Evolutionary conservation across 768 basidiomycete genomes (phyloP).

Genomic region (Lentinula detonsa): DNA sequence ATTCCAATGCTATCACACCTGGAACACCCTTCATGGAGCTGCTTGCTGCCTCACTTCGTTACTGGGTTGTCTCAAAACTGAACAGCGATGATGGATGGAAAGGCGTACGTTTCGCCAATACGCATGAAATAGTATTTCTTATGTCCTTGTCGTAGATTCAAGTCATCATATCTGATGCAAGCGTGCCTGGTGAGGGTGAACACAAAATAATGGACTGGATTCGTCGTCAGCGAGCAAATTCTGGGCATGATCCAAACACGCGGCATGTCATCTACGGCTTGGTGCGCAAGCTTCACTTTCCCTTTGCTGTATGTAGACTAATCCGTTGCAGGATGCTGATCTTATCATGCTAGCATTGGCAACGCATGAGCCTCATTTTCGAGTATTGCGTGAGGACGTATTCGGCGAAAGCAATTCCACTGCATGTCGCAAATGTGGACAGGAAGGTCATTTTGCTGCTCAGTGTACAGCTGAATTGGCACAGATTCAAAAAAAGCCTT

Average conservation of each 20-base stretch:
- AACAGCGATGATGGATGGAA: conserved; percentile 97
- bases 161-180: conserved; percentile 94
- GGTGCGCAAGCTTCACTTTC: conserved; percentile 36
- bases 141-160: conserved; percentile 55
- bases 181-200: conserved; percentile 97
- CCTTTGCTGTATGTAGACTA: conserved; percentile 3
- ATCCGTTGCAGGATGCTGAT: conserved; percentile 80
- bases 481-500: conserved; percentile 61
- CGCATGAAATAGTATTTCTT: not conserved
- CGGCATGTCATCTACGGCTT: conserved; percentile 96
- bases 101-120: conserved; percentile 43
- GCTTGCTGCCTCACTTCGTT: conserved; percentile 80
- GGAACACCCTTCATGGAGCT: conserved; percentile 98
- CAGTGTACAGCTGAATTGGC: conserved; percentile 84
- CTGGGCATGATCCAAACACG: conserved; percentile 92
- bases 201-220: conserved; percentile 99
- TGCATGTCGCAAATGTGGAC: conserved; percentile 89
- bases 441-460: conserved; percentile 92
- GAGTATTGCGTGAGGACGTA: conserved; percentile 96
- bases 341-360: conserved; percentile 97
- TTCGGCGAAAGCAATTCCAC: conserved; percentile 78
- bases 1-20: conserved; percentile 97
- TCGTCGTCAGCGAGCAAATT: conserved; percentile 79
- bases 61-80: conserved; percentile 95
- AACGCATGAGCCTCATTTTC: conserved; percentile 97